Evolutionary conservation across 1,284 basidiomycete genomes (phyloP).

Genomic region (Tremellales sp.): DNA sequence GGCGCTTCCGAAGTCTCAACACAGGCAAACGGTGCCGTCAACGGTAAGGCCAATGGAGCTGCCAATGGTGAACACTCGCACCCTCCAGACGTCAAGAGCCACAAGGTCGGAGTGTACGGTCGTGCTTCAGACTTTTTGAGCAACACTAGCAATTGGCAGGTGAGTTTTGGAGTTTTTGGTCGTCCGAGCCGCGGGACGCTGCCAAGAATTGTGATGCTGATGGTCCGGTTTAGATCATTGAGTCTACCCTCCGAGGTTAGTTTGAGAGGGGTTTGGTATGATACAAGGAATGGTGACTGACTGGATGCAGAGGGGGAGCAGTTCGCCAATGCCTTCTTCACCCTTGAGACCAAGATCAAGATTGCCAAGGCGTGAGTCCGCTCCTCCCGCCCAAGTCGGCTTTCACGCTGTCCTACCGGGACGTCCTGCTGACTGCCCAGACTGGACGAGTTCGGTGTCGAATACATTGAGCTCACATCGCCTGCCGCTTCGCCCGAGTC

Average conservation of each 20-base stretch:
- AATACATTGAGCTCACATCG: slow-evolving; percentile 99
- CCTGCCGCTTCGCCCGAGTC: slow-evolving; percentile 98
- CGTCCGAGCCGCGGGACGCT: neutral
- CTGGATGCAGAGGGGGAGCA: slow-evolving; percentile 87
- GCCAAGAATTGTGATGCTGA: no score
- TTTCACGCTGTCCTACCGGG: no score
- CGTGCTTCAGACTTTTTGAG: slow-evolving; percentile 83
- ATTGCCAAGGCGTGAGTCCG: slow-evolving; percentile 74
- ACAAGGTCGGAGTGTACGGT: slow-evolving; percentile 75
- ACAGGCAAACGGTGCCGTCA: slow-evolving; percentile 12
- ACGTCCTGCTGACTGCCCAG: slow-evolving; percentile 13
- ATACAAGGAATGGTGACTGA: neutral
- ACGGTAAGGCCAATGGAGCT: slow-evolving; percentile 20
- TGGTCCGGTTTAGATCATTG: slow-evolving; percentile 86
- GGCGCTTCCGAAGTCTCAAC: slow-evolving; percentile 47
- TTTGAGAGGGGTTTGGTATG: slow-evolving; percentile 4
- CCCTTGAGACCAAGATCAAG: slow-evolving; percentile 99
- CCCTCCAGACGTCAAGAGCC: slow-evolving; percentile 36
- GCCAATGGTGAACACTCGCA: slow-evolving; percentile 22
- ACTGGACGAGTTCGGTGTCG: slow-evolving; percentile 95
- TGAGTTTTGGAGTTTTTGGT: slow-evolving; percentile 14
- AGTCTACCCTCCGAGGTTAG: slow-evolving; percentile 87
- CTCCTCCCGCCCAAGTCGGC: neutral
- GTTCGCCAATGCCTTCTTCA: slow-evolving; percentile 99
- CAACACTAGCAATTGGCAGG: slow-evolving; percentile 84